Base-by-base conservation (phyloP, 2,329 filamentous ascomycete species). In the Metarhizium robertsii region DNA sequence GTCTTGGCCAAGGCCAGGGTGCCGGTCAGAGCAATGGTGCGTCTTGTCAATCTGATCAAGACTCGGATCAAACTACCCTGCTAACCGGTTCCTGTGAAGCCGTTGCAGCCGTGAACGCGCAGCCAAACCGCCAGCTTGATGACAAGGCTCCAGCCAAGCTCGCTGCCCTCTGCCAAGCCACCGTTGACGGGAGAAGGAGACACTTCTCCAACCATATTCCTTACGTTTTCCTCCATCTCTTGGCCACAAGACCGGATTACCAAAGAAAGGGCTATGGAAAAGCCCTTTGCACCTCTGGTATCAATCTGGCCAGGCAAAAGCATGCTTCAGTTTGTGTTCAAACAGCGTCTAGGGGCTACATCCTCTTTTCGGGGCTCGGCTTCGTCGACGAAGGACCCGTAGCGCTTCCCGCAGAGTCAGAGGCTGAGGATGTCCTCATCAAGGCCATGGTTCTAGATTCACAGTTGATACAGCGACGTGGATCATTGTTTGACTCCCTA, bases 281-380 rank as follows among this genome's bases (percentile, higher is more conserved):
- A 57, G 53, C 56, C 0, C 56, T 62, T 25, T 56, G 51, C 20
- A 34, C 36, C 3, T 34, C 32, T 34, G 32, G 32, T 8, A 34
- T 34, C 2, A 34, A 34, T 8, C 6, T 34, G 32, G 32, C 32
- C 32, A 34, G 10, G 10, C 32, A 34, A 8, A 34, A 34, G 32
- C 32, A 34, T 34, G 32, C 32, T 34, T 11, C 32, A 3, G 32
- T 34, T 34, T 34, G 32, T 34, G 32, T 34, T 34, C 32, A 34
- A 34, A 53, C 59, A 2, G 58, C 53, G 29, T 16, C 54, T 5
- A 53, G 56, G 10, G 60, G 53, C 14, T 62, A 62, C 53, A 53
- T 62, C 11, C 38, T 60, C 20, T 53, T 62, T 50, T 62, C 60
- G 1, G 59, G 58, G 40, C 54, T 61, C 43, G 59, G 58, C 4